Conservation (phyloP, 768 basidiomycete species). For the Pilatotrama ljubarskyi region DNA sequence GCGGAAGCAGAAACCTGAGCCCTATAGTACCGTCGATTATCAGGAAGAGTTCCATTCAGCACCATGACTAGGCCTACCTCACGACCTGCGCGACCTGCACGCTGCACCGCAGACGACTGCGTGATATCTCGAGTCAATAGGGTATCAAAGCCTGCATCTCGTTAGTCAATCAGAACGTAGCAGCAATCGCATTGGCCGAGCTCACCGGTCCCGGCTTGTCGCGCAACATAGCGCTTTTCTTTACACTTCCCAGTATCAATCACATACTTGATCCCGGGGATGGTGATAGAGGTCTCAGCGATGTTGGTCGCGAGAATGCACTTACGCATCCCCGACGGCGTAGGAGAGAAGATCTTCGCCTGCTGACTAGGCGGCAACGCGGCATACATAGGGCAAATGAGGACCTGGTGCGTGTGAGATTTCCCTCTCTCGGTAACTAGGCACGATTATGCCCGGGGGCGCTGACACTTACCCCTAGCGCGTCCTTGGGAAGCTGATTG, state of each 20-base stretch:
- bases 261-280: constrained; percentile 93
- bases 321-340: constrained; percentile 74
- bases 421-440: background rate
- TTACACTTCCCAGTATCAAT: constrained; percentile 97
- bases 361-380: constrained; percentile 79
- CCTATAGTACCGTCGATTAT: constrained; percentile 40
- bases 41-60: background rate
- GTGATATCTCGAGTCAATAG: constrained; percentile 81
- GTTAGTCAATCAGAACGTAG: background rate
- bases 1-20: constrained; percentile 84
- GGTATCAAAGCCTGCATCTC: constrained; percentile 81
- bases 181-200: background rate
- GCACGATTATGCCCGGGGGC: background rate
- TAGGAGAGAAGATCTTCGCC: constrained; percentile 68
- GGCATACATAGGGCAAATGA: constrained; percentile 82
- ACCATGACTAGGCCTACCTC: constrained; percentile 50
- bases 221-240: constrained; percentile 84
- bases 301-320: constrained; percentile 97
- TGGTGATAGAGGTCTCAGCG: constrained; percentile 97
- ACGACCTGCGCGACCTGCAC: constrained; percentile 96
- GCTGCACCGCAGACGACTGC: constrained; percentile 87
- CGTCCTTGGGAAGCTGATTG: constrained; percentile 62
- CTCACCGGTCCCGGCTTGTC: constrained; percentile 66
- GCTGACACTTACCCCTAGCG: constrained; percentile 45
- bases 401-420: constrained; percentile 46